phyloP scores from a whole-genome alignment of 768 basidiomycete genomes.

The Lanmaoa pseudosensibilis region DNA sequence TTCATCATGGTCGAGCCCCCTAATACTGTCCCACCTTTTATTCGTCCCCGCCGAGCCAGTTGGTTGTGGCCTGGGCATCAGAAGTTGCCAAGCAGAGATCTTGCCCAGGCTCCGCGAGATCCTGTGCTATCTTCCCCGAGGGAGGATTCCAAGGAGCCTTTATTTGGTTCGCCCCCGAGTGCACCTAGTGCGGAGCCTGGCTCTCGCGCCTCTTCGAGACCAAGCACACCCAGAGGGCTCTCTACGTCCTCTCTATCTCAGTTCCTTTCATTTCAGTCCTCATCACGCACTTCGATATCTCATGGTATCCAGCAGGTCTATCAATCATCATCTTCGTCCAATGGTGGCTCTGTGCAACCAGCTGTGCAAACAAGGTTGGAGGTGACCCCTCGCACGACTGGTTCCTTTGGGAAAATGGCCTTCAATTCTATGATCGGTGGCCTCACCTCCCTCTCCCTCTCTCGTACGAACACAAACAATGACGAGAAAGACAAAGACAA shows the following conservation, averaged over 20 bases:
- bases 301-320: slow-evolving; percentile 20
- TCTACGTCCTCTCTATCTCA: slow-evolving; percentile 29
- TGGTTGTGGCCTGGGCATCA: slow-evolving; percentile 32
- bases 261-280: slow-evolving; percentile 26
- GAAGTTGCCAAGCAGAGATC: slow-evolving; percentile 22
- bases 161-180: not conserved
- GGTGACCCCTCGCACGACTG: slow-evolving; percentile 35
- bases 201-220: slow-evolving; percentile 15
- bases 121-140: slow-evolving; percentile 16
- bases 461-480: slow-evolving; percentile 48
- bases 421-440: slow-evolving; percentile 72
- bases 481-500: slow-evolving; percentile 44
- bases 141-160: slow-evolving; percentile 13
- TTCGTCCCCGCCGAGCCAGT: slow-evolving; percentile 25
- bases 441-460: slow-evolving; percentile 61
- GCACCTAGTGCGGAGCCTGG: slow-evolving; percentile 1
- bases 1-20: slow-evolving; percentile 25
- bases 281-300: slow-evolving; percentile 18
- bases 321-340: slow-evolving; percentile 5
- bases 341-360: slow-evolving; percentile 8
- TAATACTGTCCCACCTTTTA: not conserved
- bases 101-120: slow-evolving; percentile 12
- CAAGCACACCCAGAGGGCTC: slow-evolving; percentile 20
- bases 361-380: slow-evolving; percentile 35
- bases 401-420: slow-evolving; percentile 62